phyloP scores from a whole-genome alignment of 2,329 filamentous ascomycete species.

The Xylariaceae sp. region DNA sequence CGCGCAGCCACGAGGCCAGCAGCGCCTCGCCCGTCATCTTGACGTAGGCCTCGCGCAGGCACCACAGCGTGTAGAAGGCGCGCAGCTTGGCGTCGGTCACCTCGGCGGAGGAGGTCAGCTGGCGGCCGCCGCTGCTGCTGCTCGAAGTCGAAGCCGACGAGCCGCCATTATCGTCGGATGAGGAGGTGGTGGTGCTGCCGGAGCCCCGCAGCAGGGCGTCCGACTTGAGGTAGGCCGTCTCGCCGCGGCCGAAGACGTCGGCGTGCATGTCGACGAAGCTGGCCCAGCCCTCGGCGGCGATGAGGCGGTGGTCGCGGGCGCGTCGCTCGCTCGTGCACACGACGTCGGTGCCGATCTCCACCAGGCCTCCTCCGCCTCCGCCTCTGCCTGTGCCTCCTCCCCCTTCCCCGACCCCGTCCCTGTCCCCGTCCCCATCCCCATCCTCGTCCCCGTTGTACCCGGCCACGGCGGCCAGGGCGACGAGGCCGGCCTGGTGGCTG shows the following conservation, averaged over 20 bases:
- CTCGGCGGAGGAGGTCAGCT: conserved; percentile 15
- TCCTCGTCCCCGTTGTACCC: conserved; percentile 17
- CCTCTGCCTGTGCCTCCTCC: no score
- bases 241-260: conserved; percentile 58
- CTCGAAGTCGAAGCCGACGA: conserved; percentile 2
- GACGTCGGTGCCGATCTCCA: conserved; percentile 64
- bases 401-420: no score
- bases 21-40: conserved; percentile 77
- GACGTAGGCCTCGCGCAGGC: conserved; percentile 72
- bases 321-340: conserved; percentile 66
- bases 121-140: conserved; percentile 4
- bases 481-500: conserved; percentile 69
- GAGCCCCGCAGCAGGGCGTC: conserved; percentile 12
- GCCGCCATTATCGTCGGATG: no score
- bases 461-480: conserved; percentile 53
- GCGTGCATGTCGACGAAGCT: conserved; percentile 64
- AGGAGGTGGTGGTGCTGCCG: no score
- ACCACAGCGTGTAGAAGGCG: conserved; percentile 72
- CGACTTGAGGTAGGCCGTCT: conserved; percentile 55
- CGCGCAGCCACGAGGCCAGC: conserved; percentile 62
- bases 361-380: conserved; percentile 7
- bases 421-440: conserved; percentile 7
- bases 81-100: conserved; percentile 55
- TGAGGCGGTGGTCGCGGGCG: conserved; percentile 49
- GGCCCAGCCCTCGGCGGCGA: conserved; percentile 50